phyloP scores from a whole-genome alignment of 306 rosid genomes.

The Quercus robur region DNA sequence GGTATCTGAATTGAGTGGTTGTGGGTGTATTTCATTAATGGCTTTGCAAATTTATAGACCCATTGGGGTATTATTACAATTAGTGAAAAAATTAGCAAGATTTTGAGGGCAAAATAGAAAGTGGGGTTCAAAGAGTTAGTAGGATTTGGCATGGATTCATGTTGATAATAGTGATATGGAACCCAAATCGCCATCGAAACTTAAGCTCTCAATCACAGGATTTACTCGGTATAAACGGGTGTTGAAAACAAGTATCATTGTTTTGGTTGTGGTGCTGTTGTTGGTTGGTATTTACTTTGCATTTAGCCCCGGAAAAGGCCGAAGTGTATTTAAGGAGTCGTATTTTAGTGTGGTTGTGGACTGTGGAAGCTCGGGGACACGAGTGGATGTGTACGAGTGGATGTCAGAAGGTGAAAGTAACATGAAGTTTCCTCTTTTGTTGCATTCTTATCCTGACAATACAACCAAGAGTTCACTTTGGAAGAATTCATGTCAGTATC shows the following conservation, averaged over 20 bases:
- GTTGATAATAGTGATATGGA: slow-evolving; percentile 45
- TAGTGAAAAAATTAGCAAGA: background rate
- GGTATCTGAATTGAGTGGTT: background rate
- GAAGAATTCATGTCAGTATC: slow-evolving; percentile 64
- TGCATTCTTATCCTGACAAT: slow-evolving; percentile 59
- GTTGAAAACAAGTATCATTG: slow-evolving; percentile 11
- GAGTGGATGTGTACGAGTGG: slow-evolving; percentile 71
- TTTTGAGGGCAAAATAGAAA: background rate
- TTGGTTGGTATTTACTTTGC: slow-evolving; percentile 46
- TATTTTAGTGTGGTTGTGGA: slow-evolving; percentile 76
- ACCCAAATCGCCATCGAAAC: slow-evolving; percentile 67
- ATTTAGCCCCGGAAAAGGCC: slow-evolving; percentile 23
- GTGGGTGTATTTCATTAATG: background rate
- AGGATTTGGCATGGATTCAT: background rate
- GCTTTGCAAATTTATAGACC: background rate
- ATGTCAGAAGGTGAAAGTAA: slow-evolving; percentile 16
- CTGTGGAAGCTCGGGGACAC: slow-evolving; percentile 83
- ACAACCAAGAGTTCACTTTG: slow-evolving; percentile 35
- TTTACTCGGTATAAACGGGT: slow-evolving; percentile 30
- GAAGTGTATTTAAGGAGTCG: slow-evolving; percentile 19
- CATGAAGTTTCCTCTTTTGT: slow-evolving; percentile 48
- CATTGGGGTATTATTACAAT: background rate
- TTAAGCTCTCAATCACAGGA: slow-evolving; percentile 32
- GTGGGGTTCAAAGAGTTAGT: slow-evolving; percentile 2
- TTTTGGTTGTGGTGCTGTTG: slow-evolving; percentile 32